Evolutionary conservation across 345 rosid genomes (phyloP), one percentile per base, ranked within the genome.

Genomic region (Pistacia vera): DNA sequence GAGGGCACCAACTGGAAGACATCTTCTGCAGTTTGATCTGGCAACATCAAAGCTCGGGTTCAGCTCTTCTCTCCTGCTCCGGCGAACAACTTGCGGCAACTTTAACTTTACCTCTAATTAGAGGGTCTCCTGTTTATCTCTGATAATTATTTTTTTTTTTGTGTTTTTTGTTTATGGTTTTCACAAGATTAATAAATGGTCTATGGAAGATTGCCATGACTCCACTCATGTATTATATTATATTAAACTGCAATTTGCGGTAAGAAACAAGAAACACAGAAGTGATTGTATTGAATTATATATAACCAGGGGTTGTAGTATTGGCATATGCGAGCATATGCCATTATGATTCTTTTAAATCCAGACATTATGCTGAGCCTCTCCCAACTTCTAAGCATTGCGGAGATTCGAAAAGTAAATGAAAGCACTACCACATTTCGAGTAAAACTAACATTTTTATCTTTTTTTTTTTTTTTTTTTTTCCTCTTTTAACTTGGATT

Each of bases 1-100:
- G 84, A 13, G 86, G 86, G 25, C 72, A 83, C 60, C 88, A 85
- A 64, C 8, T 82, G 48, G 88, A 85, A 75, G 79, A 86, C 62
- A 81, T 67, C 82, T 83, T 49, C 17, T 86, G 12, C 77, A 86
- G 70, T 63, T 86, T 60, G 85, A 86, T 83, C 72, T 86, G 55
- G 80, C 80, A 14, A 41, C 65, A 51, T 79, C 81, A 48, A 86
- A 71, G 70, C 79, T 83, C 44, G 86, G 88, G 30, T 85, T 85
- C 74, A 85, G 70, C 49, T 74, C 85, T 44, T 81, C 83, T 4
- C 82, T 83, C 54, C 58, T 73, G 14, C 75, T 79, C 60, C 69
- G 68, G 28, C 78, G 63, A 58, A 78, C 79, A 7, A 81, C 78
- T 52, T 80, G 79, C 61, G n/a, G 78, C 71, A 73, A 73, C 70